phyloP scores from a whole-genome alignment of 208 protist species.

The Acanthamoeba sp. region DNA sequence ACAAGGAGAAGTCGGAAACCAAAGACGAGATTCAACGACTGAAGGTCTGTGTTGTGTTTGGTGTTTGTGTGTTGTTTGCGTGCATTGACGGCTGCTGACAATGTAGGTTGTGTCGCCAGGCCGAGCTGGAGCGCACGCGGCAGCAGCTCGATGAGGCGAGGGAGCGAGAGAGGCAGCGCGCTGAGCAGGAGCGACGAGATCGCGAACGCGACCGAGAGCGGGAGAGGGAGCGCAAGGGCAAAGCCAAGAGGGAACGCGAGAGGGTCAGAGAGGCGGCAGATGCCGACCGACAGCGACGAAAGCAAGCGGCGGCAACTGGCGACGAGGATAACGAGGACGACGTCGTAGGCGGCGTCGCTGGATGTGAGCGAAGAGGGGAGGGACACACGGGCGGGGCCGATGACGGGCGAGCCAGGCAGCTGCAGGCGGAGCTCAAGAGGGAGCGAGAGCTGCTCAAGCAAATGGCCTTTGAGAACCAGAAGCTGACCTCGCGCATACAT shows the following conservation, averaged over 20 bases:
- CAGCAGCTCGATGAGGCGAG: constrained; percentile 22
- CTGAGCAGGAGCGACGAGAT: neutral
- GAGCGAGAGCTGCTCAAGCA: constrained; percentile 37
- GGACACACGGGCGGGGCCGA: neutral
- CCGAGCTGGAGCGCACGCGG: neutral
- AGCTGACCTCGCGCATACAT: neutral
- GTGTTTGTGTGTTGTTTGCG: neutral
- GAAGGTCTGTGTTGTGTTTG: neutral
- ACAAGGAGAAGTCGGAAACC: neutral
- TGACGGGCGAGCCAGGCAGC: neutral
- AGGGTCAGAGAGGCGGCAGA: too few species aligned
- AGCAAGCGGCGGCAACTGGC: neutral
- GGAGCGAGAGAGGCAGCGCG: neutral
- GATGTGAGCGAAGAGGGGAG: too few species aligned
- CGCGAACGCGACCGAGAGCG: neutral
- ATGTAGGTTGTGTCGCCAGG: neutral
- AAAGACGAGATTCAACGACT: constrained; percentile 45
- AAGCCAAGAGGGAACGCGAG: neutral
- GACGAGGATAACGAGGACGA: neutral
- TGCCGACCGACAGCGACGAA: neutral
- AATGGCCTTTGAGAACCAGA: constrained; percentile 21
- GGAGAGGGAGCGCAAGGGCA: neutral
- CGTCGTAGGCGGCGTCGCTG: too few species aligned
- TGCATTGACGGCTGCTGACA: too few species aligned
- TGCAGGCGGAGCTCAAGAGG: constrained; percentile 23